A percentile compares a stretch with the other conserved stretches of the same genome.
phyloP scores from a whole-genome alignment of 2,329 filamentous ascomycete genomes.

The Ophiocordyceps camponoti-leonardi region DNA sequence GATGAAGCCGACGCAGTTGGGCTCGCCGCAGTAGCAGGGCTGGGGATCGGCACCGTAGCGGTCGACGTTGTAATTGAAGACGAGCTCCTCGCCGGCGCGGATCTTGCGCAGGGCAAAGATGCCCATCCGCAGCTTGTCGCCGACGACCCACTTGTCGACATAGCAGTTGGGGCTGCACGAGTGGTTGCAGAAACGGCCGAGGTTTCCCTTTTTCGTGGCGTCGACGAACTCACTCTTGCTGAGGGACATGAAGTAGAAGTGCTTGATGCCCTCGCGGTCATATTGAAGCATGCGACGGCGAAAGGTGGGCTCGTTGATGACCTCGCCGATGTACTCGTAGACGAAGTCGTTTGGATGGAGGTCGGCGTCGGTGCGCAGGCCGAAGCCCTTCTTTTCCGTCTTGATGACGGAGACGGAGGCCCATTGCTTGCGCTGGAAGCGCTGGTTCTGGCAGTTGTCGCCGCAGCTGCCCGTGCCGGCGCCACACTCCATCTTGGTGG shows the following conservation, averaged over 20 bases:
- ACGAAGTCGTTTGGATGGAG: conserved; percentile 79
- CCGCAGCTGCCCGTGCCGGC: conserved; percentile 72
- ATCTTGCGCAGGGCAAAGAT: conserved; percentile 85
- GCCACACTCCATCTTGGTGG: conserved; percentile 91
- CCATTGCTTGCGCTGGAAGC: conserved; percentile 81
- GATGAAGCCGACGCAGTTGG: conserved; percentile 90
- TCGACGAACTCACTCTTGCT: conserved; percentile 95
- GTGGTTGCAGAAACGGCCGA: conserved; percentile 96
- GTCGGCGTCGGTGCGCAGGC: conserved; percentile 64
- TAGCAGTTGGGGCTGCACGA: conserved; percentile 98
- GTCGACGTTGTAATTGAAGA: conserved; percentile 99
- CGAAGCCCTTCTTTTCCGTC: conserved; percentile 94
- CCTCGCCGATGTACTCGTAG: conserved; percentile 96
- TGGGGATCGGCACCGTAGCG: conserved; percentile 93
- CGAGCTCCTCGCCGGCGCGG: conserved; percentile 78
- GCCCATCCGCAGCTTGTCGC: conserved; percentile 94
- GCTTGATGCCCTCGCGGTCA: conserved; percentile 90
- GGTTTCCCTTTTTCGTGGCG: conserved; percentile 88
- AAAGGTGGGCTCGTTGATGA: conserved; percentile 85
- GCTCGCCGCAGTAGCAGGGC: conserved; percentile 88
- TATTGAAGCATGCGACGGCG: conserved; percentile 84
- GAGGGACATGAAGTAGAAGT: conserved; percentile 99
- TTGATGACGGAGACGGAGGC: conserved; percentile 89
- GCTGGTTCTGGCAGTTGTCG: conserved; percentile 76
- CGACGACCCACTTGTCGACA: conserved; percentile 98